These are phyloP conservation scores for Salix suchowensis DNA, from an alignment of 345 rosid species.

Conservation along the genomic window DNA sequence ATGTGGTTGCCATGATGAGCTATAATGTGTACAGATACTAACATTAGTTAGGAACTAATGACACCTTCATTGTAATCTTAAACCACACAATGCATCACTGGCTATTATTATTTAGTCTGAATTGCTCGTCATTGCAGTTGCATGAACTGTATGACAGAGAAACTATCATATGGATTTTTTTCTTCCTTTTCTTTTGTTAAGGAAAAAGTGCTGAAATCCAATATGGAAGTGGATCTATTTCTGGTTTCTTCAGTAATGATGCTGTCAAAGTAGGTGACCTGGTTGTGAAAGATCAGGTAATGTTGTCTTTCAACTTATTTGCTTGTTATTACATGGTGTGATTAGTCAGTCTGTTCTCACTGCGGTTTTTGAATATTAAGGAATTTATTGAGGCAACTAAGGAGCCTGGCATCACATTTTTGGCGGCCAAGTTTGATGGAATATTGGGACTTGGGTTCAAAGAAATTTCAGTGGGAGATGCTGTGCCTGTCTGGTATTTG, in stretches of 20 bases:
- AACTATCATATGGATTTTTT: not conserved
- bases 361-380: not conserved
- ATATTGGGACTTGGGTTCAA: slow-evolving; percentile 32
- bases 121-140: not conserved
- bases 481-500: slow-evolving; percentile 29
- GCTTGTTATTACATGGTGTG: not conserved
- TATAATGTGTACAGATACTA: not conserved
- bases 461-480: slow-evolving; percentile 29
- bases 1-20: not conserved
- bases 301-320: not conserved
- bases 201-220: slow-evolving; percentile 24
- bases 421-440: slow-evolving; percentile 31
- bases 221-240: slow-evolving; percentile 27
- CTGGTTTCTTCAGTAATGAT: slow-evolving; percentile 32
- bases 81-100: not conserved
- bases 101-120: not conserved
- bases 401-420: slow-evolving; percentile 26
- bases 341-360: not conserved
- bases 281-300: slow-evolving; percentile 29
- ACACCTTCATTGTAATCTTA: not conserved
- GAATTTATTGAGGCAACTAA: slow-evolving; percentile 31
- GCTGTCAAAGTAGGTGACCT: slow-evolving; percentile 19
- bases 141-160: not conserved
- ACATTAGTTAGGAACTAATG: not conserved
- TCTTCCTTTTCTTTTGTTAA: not conserved